These are phyloP conservation scores for Chalciporus chontae DNA, from an alignment of 768 basidiomycete species.

Conservation along the genomic window DNA sequence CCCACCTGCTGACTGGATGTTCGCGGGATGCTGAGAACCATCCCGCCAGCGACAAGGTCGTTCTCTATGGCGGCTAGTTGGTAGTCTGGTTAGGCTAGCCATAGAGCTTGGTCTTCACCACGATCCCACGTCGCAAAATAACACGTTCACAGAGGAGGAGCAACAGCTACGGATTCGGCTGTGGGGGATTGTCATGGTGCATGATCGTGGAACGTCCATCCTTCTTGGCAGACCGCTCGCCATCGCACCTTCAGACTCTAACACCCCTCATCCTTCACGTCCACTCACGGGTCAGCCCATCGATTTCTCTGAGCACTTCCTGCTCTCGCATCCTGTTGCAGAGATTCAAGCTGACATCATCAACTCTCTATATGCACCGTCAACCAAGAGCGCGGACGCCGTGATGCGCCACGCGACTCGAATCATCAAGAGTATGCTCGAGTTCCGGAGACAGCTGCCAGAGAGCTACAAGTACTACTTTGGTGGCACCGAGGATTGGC, in stretches of 20 bases:
- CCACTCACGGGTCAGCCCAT: conserved; percentile 22
- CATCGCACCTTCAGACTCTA: conserved; percentile 79
- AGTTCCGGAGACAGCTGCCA: conserved; percentile 66
- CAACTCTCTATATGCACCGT: conserved; percentile 78
- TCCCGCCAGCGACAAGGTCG: conserved; percentile 74
- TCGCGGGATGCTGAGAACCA: conserved; percentile 5
- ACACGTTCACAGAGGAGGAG: conserved; percentile 70
- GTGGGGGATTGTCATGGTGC: conserved; percentile 82
- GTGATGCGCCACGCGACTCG: conserved; percentile 76
- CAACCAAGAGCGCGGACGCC: conserved; percentile 62
- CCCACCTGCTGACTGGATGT: background rate
- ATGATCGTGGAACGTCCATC: conserved; percentile 86
- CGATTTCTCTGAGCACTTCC: conserved; percentile 78
- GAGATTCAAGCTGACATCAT: conserved; percentile 89
- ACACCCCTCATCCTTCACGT: conserved; percentile 68
- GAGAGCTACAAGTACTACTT: conserved; percentile 75
- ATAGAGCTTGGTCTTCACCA: conserved; percentile 86
- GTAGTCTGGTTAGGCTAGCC: conserved; percentile 75
- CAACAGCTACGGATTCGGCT: conserved; percentile 75
- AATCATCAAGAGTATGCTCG: conserved; percentile 73
- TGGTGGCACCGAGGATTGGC: conserved; percentile 74
- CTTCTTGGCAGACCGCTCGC: conserved; percentile 82
- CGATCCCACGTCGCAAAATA: conserved; percentile 66
- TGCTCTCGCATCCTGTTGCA: conserved; percentile 68
- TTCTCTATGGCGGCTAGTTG: conserved; percentile 84